A percentile compares a stretch with the other conserved stretches of the same genome.
These are phyloP conservation scores for Leishmania tropica DNA, from an alignment of 208 protist species.

Conservation along the genomic window DNA sequence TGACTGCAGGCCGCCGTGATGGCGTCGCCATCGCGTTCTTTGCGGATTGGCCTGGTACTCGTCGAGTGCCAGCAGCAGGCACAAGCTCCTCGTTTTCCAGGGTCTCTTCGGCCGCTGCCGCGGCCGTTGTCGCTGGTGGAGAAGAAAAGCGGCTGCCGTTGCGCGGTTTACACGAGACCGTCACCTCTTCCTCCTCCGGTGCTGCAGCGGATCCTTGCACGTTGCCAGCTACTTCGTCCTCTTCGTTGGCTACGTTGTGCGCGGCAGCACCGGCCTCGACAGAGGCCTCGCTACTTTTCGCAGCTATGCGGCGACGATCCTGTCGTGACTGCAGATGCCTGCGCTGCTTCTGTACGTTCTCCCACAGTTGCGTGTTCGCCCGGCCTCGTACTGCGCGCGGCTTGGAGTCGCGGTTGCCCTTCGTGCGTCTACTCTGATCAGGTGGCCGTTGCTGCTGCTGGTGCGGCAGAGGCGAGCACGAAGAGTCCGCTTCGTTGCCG, in stretches of 20 bases:
- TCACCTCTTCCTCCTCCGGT: background rate
- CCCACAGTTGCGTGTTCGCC: background rate
- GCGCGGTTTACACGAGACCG: background rate
- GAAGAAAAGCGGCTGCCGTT: background rate
- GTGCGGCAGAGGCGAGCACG: background rate
- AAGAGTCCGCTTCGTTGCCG: background rate
- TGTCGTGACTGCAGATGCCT: background rate
- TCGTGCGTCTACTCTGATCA: background rate
- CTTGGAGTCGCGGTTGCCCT: background rate
- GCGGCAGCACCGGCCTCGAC: background rate
- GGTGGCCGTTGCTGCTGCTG: background rate
- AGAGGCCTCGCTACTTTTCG: background rate
- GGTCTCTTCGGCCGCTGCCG: background rate
- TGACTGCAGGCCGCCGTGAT: background rate
- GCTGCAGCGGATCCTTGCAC: background rate
- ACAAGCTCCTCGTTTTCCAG: background rate
- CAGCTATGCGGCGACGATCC: background rate
- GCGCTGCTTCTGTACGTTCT: background rate
- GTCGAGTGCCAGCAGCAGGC: background rate
- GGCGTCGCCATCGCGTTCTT: background rate
- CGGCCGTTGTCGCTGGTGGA: background rate
- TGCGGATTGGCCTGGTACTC: background rate
- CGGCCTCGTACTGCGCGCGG: background rate
- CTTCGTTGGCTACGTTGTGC: background rate
- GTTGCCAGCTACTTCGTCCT: background rate